A percentile compares a stretch with the other conserved stretches of the same genome.
phyloP scores from a whole-genome alignment of 805 yeast species.

The Yarrowia alimentaria region DNA sequence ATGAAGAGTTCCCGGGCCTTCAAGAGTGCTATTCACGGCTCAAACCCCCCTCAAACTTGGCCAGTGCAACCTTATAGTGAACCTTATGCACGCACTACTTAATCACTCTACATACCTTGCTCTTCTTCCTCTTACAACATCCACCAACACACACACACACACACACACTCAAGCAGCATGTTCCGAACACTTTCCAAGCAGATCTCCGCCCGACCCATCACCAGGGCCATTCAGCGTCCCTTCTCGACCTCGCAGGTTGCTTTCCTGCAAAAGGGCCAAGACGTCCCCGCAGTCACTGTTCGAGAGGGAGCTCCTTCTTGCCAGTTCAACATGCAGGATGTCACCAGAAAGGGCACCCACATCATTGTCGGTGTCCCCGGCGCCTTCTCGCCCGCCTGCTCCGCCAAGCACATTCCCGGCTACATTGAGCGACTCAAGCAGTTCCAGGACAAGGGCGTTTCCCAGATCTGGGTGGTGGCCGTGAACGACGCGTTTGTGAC shows the following conservation, averaged over 20 bases:
- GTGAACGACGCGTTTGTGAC: conserved; percentile 88
- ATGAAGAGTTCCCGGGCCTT: no score
- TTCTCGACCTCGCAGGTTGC: conserved; percentile 32
- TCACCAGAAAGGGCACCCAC: conserved; percentile 48
- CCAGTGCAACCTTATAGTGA: no score
- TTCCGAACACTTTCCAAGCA: no score
- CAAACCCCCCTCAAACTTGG: no score
- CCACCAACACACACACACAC: no score
- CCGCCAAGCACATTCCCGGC: conserved; percentile 73
- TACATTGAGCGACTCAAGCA: conserved; percentile 52
- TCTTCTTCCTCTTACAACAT: no score
- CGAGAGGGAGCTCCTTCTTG: conserved; percentile 65
- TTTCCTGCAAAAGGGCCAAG: conserved; percentile 57
- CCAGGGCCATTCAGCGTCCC: no score
- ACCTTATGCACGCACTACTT: no score
- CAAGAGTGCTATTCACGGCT: no score
- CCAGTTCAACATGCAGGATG: conserved; percentile 53
- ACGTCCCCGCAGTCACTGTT: conserved; percentile 56
- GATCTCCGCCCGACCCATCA: no score
- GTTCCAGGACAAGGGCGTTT: conserved; percentile 54
- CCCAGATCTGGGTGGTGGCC: conserved; percentile 65
- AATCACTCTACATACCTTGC: no score
- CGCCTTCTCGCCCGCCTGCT: conserved; percentile 80
- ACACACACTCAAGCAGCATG: no score
- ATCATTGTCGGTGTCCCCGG: conserved; percentile 66